Base-by-base conservation (phyloP, 768 basidiomycete species). In the Pisolithus albus region DNA sequence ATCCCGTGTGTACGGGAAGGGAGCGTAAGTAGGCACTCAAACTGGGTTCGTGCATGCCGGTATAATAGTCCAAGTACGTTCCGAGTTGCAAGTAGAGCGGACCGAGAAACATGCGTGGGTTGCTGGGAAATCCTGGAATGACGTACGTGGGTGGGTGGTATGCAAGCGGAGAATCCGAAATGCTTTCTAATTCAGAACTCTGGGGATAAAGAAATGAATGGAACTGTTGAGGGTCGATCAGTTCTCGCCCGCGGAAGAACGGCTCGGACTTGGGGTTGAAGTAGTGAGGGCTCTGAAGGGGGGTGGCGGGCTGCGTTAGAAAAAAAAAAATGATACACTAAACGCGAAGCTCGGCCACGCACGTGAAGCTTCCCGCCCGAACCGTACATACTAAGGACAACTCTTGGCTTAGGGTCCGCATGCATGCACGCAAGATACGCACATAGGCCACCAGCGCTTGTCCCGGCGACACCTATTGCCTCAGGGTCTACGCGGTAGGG, bases 11-110 rank as follows among this genome's bases (percentile, higher is more conserved):
- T 7, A 32, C 19, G 54, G 53, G 6, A 57, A 18, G 26, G 4
- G 32, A 56, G 1, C 75, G 70, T 16, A 84, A 68, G 5, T 45
- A 11, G 1, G 49, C 63, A 53, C 80, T 83, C 16, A 85, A 62
- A 53, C 80, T 79, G 19, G 74, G 71, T 16, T 58, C 59, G 47
- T 72, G 66, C 11, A 45, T 44, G 13, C 74, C 73, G 0, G 82
- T 81, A 57, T 75, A 79, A 56, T 83, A 84, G 63, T 86, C 83
- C 1, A 84, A 57, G 42, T 69, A 77, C 3, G 60, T 61, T 16
- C 83, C 85, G 16, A 78, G 68, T 60, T 87, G 84, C 19, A 83
- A 66, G 53, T 80, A 83, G 9, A 85, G 65, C 4, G 80, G 73
- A 13, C 72, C 63, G 40, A 86, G 68, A 16, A 75, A 68, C 81